phyloP scores from a whole-genome alignment of 805 yeast genomes.

The Candida maris region DNA sequence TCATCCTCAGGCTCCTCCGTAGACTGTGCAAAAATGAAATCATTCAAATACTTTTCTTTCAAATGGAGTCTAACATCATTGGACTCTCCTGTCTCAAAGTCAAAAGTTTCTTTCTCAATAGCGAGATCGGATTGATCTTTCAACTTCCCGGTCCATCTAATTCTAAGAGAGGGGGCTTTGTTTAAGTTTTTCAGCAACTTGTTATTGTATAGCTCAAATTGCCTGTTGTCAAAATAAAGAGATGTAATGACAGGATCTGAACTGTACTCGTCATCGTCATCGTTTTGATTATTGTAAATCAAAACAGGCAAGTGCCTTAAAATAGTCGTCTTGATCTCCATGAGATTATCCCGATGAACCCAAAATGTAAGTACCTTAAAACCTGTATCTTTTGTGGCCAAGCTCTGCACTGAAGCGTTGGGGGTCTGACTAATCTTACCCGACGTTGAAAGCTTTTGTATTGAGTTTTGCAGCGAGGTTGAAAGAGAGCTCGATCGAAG shows the following conservation, averaged over 20 bases:
- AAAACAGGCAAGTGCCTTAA: slow-evolving; percentile 90
- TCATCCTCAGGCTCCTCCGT: slow-evolving; percentile 37
- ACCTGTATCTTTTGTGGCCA: slow-evolving; percentile 18
- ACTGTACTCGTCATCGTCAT: slow-evolving; percentile 46
- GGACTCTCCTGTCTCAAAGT: slow-evolving; percentile 43
- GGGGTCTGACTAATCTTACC: slow-evolving; percentile 34
- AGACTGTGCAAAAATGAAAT: slow-evolving; percentile 44
- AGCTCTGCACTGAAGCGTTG: slow-evolving; percentile 20
- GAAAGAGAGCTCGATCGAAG: slow-evolving; percentile 36
- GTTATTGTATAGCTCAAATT: slow-evolving; percentile 82
- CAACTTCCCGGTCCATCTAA: slow-evolving; percentile 89
- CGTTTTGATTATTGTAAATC: slow-evolving; percentile 58
- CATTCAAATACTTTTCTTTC: slow-evolving; percentile 79
- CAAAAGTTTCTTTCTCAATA: slow-evolving; percentile 75
- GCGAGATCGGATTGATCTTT: slow-evolving; percentile 71
- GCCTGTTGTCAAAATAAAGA: slow-evolving; percentile 79
- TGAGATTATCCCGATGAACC: slow-evolving; percentile 94
- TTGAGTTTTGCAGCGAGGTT: slow-evolving; percentile 40
- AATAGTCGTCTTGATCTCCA: slow-evolving; percentile 96
- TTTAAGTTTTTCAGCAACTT: slow-evolving; percentile 64
- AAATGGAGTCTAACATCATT: slow-evolving; percentile 61
- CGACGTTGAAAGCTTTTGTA: slow-evolving; percentile 44
- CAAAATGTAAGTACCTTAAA: slow-evolving; percentile 81
- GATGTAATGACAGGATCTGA: slow-evolving; percentile 84
- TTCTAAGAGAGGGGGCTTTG: slow-evolving; percentile 69